Base-by-base conservation (phyloP, 169 alveolate species). In the Eimeria praecox region DNA sequence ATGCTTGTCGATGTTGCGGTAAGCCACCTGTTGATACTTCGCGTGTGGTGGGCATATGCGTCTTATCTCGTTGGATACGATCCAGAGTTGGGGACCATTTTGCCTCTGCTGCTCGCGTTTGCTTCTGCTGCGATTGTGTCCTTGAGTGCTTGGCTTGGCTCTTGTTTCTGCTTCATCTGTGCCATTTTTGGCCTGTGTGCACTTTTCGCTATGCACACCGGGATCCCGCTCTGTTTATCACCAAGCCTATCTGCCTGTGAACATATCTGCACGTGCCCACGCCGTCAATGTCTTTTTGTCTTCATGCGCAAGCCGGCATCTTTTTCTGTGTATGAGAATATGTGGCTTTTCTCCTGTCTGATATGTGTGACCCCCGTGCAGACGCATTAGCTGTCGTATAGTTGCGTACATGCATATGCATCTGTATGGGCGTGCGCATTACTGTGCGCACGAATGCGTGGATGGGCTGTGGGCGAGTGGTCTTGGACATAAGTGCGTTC, bases 1-100 rank as follows among this genome's bases (percentile, higher is more conserved):
- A 35, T 85, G 92, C 92, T 85, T 52, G 75, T 59, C 27, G 92
- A 85, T 59, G 80, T 85, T 5, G 5, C 20, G 78, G 92, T 85
- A 46, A 20, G 92, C 59, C 27, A 22, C 20, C 64, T 42, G 87
- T 24, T 22, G 80, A 27, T 69, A 10, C 18, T 69, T 33, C 35
- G 1, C 46, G 6, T 69, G 80, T 1, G 80, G 49, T 4, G 3
- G 22, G 24, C 12, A 33, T 12, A 5, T 62, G 73, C 35, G 2
- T 62, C 3, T 33, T 27, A 62, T 62, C 33, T 62, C 27, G 80
- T 35, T 16, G 22, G 49, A 35, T 69, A 46, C 80, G n/a, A 12
- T 69, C 49, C 80, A n/a, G 75, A n/a, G n/a, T 16, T 69, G 3
- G 80, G 49, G 80, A 18, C 24, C 1, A 1, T 3, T 33, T 35